Base-by-base conservation (phyloP, 192 early-diverging fungal genomes). In the Tieghemiomyces parasiticus region DNA sequence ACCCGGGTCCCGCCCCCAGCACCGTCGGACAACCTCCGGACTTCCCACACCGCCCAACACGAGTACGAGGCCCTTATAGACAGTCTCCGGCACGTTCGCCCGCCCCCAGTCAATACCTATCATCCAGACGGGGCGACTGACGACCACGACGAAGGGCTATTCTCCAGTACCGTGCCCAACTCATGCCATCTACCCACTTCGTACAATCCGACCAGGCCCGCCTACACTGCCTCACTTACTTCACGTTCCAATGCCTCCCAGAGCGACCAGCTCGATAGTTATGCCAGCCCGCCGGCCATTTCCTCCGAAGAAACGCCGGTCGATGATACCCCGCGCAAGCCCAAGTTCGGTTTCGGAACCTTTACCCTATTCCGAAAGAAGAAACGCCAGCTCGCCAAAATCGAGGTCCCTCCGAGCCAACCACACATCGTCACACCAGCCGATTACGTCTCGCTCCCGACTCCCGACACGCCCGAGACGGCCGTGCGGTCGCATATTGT, bases 331-430 rank as follows among this genome's bases (percentile, higher is more conserved):
- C 24, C n/a, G 2, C 34, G 35, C 35, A 58, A 58, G 55, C 28
- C 34, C 0, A 58, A 58, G n/a, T 58, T 58, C 34, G 55, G 34
- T 2, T 58, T 58, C 22, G 6, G n/a, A 12, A 31, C 55, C 4
- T 38, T 58, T 28, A 35, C n/a, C 22, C 22, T 58, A 34, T 58
- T 58, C 33, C 55, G 55, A 14, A 34, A 38, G 13, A 58, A 58
- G 32, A 58, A 58, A 34, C 55, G 55, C 19, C 32, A 34, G 34
- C 35, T 38, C 4, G 33, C 34, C 34, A 50, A 50, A 50, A 26
- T 50, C 12, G 24, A 50, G 55, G 22, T 32, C 6, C 55, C 55
- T 12, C 9, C 13, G 52, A n/a, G 8, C 19, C 9, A 31, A 30
- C 19, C 32, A 31, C 52, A 29, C 20, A 31, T 16, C 28, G 32